Base-by-base conservation (phyloP, 202 grass and related monocot genomes). In the Setaria italica region DNA sequence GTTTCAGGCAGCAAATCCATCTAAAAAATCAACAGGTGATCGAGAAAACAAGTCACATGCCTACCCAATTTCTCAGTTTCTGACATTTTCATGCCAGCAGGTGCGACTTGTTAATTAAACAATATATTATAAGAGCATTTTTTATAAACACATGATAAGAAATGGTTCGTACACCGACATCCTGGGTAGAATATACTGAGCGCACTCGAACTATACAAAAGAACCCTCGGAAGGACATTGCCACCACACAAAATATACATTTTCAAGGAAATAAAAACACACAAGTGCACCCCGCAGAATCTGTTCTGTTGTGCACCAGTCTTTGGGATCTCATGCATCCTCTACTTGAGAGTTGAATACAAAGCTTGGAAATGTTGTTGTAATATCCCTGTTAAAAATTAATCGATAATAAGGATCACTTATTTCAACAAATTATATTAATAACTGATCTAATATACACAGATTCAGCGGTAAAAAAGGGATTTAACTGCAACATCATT, bases 301-400 rank as follows among this genome's bases (percentile, higher is more conserved):
- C 9, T 81, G 9, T 25, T 62, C 3, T 82, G 20, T 4, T 64
- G 53, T 65, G 15, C 59, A 20, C 50, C 74, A 15, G 34, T 20
- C 59, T 41, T 47, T 20, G 76, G 46, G 17, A 71, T 45, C 50
- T 92, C 80, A 92, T 2, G 83, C 80, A 34, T 92, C 90, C 67
- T 92, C 86, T 19, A 92, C 90, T 71, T 89, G 90, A 33, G 87
- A 92, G 75, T 92, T 88, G 84, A 92, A 92, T n/a, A 92, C 90
- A 77, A 92, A 92, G 70, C 90, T 92, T 80, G 90, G 87, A 83
- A 92, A 92, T 17, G 90, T 86, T 48, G 87, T 92, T 47, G 90
- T 89, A 55, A 92, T 92, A 84, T 92, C 90, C 84, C 90, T 92
- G 90, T 92, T 77, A 84, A 32, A 59, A 77, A 72, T 5, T 59